phyloP scores from a whole-genome alignment of 768 basidiomycete genomes.

The Cyathus striatus region DNA sequence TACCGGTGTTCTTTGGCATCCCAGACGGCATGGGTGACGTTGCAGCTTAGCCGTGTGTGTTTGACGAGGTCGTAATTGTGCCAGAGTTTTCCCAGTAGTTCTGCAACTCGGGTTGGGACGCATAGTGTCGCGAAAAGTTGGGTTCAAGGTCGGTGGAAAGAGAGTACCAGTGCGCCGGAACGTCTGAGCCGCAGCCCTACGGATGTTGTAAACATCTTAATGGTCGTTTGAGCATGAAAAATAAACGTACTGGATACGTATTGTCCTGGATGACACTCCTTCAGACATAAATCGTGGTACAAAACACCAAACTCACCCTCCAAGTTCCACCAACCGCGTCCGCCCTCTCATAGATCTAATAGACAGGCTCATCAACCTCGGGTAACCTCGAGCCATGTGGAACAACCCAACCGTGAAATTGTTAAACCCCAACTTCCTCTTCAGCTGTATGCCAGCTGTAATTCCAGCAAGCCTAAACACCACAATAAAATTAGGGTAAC shows the following conservation, averaged over 20 bases:
- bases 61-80: slow-evolving; percentile 35
- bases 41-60: slow-evolving; percentile 36
- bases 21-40: slow-evolving; percentile 40
- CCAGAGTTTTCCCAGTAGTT: slow-evolving; percentile 46
- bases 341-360: slow-evolving; percentile 48
- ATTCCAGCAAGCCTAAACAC: slow-evolving; percentile 38
- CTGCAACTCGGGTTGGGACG: slow-evolving; percentile 43
- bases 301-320: slow-evolving; percentile 34
- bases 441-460: slow-evolving; percentile 41
- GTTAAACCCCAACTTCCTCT: slow-evolving; percentile 34
- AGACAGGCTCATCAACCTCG: background rate
- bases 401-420: slow-evolving; percentile 41
- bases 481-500: too few relatives aligned
- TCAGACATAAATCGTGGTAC: background rate
- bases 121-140: slow-evolving; percentile 42
- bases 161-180: slow-evolving; percentile 49
- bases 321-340: slow-evolving; percentile 48
- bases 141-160: slow-evolving; percentile 52
- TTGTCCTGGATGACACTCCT: slow-evolving; percentile 43
- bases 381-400: background rate
- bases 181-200: slow-evolving; percentile 53
- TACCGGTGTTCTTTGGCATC: slow-evolving; percentile 36
- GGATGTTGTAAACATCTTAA: background rate
- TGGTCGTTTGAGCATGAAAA: slow-evolving; percentile 1
- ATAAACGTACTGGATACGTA: slow-evolving; percentile 41